Percentiles rank a stretch among this genome's conserved stretches.
These are phyloP conservation scores for Boletus rubroflammeus DNA, from an alignment of 768 basidiomycete species.

Conservation along the genomic window DNA sequence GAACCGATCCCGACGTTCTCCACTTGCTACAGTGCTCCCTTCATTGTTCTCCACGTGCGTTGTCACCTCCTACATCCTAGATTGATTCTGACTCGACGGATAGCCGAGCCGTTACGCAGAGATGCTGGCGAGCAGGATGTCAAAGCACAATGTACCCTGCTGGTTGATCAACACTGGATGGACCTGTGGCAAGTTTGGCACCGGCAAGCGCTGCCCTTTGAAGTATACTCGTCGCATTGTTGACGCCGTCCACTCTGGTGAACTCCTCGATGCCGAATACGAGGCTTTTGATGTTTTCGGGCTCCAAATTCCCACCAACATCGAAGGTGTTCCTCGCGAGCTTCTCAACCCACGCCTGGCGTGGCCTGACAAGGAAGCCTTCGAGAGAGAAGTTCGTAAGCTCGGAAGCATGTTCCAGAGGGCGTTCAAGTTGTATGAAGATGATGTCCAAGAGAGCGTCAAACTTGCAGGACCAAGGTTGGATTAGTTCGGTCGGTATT, in stretches of 20 bases:
- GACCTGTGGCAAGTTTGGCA: conserved; percentile 92
- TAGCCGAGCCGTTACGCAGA: conserved; percentile 91
- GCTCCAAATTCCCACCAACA: conserved; percentile 74
- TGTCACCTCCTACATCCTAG: neutral
- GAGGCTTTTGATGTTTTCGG: conserved; percentile 83
- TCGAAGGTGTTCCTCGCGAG: conserved; percentile 88
- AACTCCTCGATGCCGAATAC: conserved; percentile 82
- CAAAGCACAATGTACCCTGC: conserved; percentile 83
- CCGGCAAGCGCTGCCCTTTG: conserved; percentile 93
- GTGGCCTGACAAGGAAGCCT: conserved; percentile 88
- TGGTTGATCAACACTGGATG: conserved; percentile 99
- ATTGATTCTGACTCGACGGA: conserved; percentile 2
- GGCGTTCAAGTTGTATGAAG: conserved; percentile 90
- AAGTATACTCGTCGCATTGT: conserved; percentile 95
- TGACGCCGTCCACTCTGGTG: conserved; percentile 94
- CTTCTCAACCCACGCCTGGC: conserved; percentile 85
- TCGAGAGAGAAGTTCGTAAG: conserved; percentile 83
- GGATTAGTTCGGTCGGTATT: conserved; percentile 14
- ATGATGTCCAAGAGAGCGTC: conserved; percentile 78
- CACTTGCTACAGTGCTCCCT: conserved; percentile 98
- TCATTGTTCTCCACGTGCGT: conserved; percentile 91
- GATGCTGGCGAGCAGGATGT: conserved; percentile 96
- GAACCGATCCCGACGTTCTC: conserved; percentile 99
- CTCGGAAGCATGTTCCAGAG: conserved; percentile 91
- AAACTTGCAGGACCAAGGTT: conserved; percentile 70